phyloP scores from a whole-genome alignment of 805 yeast species.

The Schizosaccharomyces octosporus region DNA sequence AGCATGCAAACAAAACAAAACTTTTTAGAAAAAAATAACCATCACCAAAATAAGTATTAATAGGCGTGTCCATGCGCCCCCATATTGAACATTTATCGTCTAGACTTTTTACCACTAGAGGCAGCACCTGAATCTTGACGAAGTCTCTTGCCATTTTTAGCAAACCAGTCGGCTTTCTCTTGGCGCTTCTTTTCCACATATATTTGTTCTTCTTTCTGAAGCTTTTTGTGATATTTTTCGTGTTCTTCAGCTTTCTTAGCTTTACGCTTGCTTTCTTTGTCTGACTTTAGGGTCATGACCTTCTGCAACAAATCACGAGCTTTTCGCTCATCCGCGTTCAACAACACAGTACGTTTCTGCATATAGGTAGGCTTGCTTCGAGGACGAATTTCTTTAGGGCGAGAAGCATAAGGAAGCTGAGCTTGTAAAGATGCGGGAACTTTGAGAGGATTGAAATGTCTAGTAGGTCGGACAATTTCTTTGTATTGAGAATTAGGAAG shows the following conservation, averaged over 20 bases:
- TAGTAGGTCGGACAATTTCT: constrained; percentile 48
- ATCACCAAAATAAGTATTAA: no score
- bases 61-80: no score
- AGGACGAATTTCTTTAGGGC: constrained; percentile 68
- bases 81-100: neutral
- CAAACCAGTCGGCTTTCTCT: neutral
- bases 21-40: no score
- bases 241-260: constrained; percentile 54
- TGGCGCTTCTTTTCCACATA: neutral
- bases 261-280: constrained; percentile 55
- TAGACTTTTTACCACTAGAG: neutral
- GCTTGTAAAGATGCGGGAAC: constrained; percentile 62
- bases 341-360: constrained; percentile 78
- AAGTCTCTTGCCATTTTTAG: neutral
- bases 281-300: constrained; percentile 60
- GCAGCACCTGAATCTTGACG: neutral
- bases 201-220: constrained; percentile 26
- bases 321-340: constrained; percentile 54
- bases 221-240: constrained; percentile 44
- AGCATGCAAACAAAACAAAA: no score
- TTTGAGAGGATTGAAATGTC: constrained; percentile 66
- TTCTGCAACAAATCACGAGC: constrained; percentile 73
- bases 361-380: constrained; percentile 41
- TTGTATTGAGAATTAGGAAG: constrained; percentile 27
- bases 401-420: constrained; percentile 76